Base-by-base conservation (phyloP, 1,284 basidiomycete species). In the Cystobasidium pallidum region DNA sequence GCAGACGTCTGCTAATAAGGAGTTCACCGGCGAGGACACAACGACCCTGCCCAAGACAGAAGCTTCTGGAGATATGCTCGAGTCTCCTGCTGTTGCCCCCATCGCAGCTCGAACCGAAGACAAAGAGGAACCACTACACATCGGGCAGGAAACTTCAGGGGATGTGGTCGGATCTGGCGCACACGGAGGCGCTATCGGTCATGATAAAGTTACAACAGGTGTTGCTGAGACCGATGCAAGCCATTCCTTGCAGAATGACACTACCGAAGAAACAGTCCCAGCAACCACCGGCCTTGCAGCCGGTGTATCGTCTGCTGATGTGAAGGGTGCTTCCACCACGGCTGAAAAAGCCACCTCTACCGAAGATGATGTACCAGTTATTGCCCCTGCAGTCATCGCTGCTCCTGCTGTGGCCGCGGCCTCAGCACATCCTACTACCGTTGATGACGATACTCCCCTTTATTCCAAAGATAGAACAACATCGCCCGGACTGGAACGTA, bases 101-200 rank as follows among this genome's bases (percentile, higher is more conserved):
- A 34, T 34, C 19, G 51, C 51, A 17, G 32, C 54, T 36, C 32
- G 10, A n/a, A 10, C 34, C 10, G 54, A 57, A 57, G 54, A 57
- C 7, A 57, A 57, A n/a, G 54, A 57, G 21, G 54, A 57, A n/a
- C 54, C 54, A 34, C 7, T 34, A 7, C 54, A 57, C 21, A 57
- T 57, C 21, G 54, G 36, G 19, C 19, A 57, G 54, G 17, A 57
- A 4, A 17, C 34, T 57, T 32, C 28, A 3, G 54, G 32, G 24
- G 58, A 61, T 61, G 19, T 61, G 13, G 28, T 32, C 7, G 58
- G 39, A 36, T 30, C 58, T 41, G 58, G 19, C 8, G 58, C 58
- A 45, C 6, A 45, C 19, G 54, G 30, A 19, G 13, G 6, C 3
- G 28, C 54, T 57, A 13, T 2, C 6, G 54, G 54, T 32, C n/a